A percentile compares a stretch with the other conserved stretches of the same genome.
These are phyloP conservation scores for Carallia brachiata DNA, from an alignment of 345 rosid species.

Conservation along the genomic window DNA sequence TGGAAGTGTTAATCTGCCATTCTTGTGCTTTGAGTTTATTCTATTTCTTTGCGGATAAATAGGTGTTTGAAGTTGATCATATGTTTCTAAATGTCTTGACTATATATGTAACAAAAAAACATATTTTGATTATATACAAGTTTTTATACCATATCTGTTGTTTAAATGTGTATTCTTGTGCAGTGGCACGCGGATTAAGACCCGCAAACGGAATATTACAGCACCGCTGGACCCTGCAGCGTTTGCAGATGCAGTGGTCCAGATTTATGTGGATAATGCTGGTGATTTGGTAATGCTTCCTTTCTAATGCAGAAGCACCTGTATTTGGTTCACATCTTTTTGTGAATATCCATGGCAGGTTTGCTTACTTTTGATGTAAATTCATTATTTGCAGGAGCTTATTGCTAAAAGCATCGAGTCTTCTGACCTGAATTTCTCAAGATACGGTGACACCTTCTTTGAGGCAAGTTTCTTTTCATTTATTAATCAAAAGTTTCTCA, in stretches of 20 bases:
- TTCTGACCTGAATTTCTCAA: slow-evolving; percentile 79
- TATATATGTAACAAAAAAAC: no score
- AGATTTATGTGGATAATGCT: slow-evolving; percentile 92
- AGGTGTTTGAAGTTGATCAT: no score
- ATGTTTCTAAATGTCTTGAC: no score
- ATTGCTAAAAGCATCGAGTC: slow-evolving; percentile 86
- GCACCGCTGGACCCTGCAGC: slow-evolving; percentile 99
- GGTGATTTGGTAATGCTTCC: slow-evolving; percentile 78
- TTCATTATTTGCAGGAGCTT: slow-evolving; percentile 57
- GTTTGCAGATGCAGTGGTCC: slow-evolving; percentile 96
- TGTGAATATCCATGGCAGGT: background rate
- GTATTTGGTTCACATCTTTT: background rate
- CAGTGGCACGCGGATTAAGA: slow-evolving; percentile 99
- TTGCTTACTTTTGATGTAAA: background rate
- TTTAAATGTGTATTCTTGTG: slow-evolving; percentile 4
- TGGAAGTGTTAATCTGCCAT: no score
- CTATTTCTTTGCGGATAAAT: no score
- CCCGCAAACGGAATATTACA: slow-evolving; percentile 99
- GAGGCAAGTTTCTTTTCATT: slow-evolving; percentile 45
- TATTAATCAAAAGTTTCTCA: background rate
- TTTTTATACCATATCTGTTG: background rate
- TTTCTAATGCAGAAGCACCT: background rate
- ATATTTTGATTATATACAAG: background rate
- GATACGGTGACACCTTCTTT: slow-evolving; percentile 90
- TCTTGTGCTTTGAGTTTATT: no score